Evolutionary conservation across 106 monocot species (phyloP).

Genomic region (Gastrodia elata): DNA sequence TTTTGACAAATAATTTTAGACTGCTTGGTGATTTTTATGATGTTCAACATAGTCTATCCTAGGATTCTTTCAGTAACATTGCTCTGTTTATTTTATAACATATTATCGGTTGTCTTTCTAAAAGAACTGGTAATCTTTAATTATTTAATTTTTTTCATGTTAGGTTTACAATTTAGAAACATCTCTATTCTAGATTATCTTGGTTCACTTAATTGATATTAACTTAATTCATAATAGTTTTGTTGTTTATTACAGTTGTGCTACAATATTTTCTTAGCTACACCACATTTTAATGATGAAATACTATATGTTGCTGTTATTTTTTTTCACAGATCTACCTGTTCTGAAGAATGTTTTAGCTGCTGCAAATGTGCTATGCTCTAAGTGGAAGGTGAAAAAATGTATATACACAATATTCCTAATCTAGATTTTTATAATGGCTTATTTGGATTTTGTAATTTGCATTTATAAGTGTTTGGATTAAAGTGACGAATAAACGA

Average conservation of each 20-base stretch:
- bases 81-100: neutral
- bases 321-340: constrained; percentile 47
- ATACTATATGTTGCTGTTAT: neutral
- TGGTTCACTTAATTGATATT: neutral
- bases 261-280: neutral
- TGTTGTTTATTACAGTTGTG: neutral
- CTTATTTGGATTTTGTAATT: too few species aligned
- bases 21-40: neutral
- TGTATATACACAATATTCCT: constrained; percentile 7
- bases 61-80: neutral
- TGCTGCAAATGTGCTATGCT: constrained; percentile 30
- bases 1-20: neutral
- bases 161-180: neutral
- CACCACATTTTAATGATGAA: neutral
- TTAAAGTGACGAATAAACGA: too few species aligned
- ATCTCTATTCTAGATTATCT: neutral
- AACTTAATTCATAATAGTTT: neutral
- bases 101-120: neutral
- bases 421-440: neutral
- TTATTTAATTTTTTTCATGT: neutral
- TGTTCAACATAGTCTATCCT: neutral
- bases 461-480: too few species aligned
- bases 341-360: constrained; percentile 56
- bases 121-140: neutral
- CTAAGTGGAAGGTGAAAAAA: constrained; percentile 86